A percentile compares a stretch with the other conserved stretches of the same genome.
Evolutionary conservation across 176 grass and related monocot species (phyloP).

Genomic region (Ananas comosus): DNA sequence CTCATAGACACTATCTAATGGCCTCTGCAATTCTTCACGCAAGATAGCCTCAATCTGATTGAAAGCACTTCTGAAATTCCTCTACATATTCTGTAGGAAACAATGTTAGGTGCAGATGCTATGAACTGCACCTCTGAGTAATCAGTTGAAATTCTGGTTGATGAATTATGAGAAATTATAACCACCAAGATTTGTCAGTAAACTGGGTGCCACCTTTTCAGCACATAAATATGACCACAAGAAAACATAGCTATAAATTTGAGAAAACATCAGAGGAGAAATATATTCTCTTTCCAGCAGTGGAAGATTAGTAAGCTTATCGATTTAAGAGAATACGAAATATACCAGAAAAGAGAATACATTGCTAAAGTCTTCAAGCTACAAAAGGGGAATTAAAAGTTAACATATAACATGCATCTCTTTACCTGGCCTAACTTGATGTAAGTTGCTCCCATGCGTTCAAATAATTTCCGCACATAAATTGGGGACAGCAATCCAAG

Average conservation of each 20-base stretch:
- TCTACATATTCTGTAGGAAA: conserved; percentile 93
- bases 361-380: neutral
- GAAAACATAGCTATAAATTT: neutral
- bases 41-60: conserved; percentile 76
- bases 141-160: conserved; percentile 19
- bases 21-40: conserved; percentile 73
- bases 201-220: neutral
- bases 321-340: neutral
- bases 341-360: neutral
- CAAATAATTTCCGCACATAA: conserved; percentile 80
- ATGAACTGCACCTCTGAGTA: conserved; percentile 56
- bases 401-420: neutral
- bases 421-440: conserved; percentile 95
- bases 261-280: neutral
- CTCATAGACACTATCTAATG: conserved; percentile 75
- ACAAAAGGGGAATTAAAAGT: neutral
- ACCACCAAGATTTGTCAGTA: neutral
- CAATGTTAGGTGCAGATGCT: conserved; percentile 83
- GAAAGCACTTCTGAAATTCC: conserved; percentile 95
- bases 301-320: neutral
- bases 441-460: conserved; percentile 96
- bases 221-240: neutral
- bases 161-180: neutral
- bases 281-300: neutral
- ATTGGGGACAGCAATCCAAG: conserved; percentile 79